Conservation (phyloP, 2,329 filamentous ascomycete species). For the Trichoderma arundinaceum region DNA sequence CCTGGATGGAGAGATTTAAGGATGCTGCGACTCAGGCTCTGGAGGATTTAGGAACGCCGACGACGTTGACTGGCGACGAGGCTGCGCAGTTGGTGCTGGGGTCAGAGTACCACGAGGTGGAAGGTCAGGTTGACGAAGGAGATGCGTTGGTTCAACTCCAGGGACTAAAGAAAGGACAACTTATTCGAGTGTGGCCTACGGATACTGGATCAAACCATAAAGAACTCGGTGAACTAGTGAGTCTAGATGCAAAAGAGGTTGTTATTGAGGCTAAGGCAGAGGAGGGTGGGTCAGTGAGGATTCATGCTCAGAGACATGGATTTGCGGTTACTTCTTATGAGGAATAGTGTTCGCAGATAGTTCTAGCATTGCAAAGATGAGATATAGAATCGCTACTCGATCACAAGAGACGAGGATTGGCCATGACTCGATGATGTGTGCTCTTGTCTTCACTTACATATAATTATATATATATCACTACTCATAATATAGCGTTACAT, state of each 20-base stretch:
- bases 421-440: not conserved
- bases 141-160: constrained; percentile 55
- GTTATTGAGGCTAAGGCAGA: constrained; percentile 59
- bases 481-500: too few relatives aligned
- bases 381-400: not conserved
- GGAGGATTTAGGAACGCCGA: constrained; percentile 42
- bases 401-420: not conserved
- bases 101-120: constrained; percentile 53
- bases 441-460: not conserved
- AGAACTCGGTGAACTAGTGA: constrained; percentile 61
- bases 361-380: too few relatives aligned
- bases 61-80: constrained; percentile 57
- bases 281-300: constrained; percentile 48
- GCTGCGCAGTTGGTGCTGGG: constrained; percentile 55
- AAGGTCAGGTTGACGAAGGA: constrained; percentile 49
- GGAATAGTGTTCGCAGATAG: not conserved
- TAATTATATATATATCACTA: not conserved
- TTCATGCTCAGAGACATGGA: constrained; percentile 66
- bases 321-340: constrained; percentile 51
- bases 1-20: constrained; percentile 67
- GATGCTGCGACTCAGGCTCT: constrained; percentile 51
- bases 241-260: constrained; percentile 58
- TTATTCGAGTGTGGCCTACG: constrained; percentile 64
- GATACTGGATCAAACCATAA: constrained; percentile 64
- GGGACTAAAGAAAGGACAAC: constrained; percentile 57